Evolutionary conservation across 1,284 basidiomycete genomes (phyloP).

Genomic region (Cryptococcus sp.): DNA sequence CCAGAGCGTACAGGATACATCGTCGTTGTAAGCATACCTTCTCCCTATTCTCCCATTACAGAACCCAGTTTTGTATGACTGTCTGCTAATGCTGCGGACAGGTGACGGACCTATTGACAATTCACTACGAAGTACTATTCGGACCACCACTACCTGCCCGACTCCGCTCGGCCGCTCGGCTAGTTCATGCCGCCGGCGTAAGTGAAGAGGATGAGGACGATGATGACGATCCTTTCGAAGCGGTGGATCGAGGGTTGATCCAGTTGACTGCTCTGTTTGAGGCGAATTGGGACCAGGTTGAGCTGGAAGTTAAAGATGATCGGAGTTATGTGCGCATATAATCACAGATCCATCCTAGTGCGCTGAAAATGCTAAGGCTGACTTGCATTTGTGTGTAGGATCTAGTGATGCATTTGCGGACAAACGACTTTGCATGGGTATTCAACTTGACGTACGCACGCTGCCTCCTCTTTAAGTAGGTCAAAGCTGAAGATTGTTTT

Average conservation of each 20-base stretch:
- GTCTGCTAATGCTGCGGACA: background rate
- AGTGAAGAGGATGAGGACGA: background rate
- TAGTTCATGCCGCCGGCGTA: background rate
- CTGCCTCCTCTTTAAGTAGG: background rate
- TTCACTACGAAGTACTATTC: background rate
- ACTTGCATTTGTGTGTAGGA: background rate
- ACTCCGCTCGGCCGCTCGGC: background rate
- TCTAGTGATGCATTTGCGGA: background rate
- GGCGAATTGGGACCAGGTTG: background rate
- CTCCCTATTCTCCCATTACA: background rate
- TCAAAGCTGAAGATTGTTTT: background rate
- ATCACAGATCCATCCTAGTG: background rate
- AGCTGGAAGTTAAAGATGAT: background rate
- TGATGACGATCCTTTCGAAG: background rate
- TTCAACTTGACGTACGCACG: background rate
- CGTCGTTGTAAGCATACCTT: background rate
- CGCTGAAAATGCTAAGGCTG: background rate
- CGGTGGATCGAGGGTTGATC: background rate
- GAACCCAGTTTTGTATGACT: background rate
- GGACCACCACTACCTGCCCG: background rate
- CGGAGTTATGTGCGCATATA: background rate
- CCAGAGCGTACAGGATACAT: background rate
- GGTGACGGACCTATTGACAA: background rate
- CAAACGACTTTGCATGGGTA: background rate
- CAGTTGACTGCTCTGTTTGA: background rate